Conservation (phyloP, 306 rosid species). For the Prosopis cineraria region DNA sequence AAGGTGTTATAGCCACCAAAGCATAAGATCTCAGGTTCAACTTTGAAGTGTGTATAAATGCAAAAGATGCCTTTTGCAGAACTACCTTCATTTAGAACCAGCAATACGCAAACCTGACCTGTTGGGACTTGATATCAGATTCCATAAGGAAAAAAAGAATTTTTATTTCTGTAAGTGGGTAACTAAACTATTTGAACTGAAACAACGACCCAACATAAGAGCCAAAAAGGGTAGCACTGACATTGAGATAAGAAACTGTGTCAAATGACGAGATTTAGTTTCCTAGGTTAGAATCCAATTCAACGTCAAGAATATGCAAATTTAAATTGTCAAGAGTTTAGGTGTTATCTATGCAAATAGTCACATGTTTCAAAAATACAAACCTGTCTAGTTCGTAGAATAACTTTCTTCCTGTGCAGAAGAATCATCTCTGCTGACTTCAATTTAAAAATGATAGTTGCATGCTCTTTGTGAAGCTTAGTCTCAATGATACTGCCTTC, state of each 20-base stretch:
- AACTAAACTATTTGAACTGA: neutral
- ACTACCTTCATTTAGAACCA: neutral
- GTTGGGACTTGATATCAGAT: neutral
- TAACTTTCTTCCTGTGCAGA: constrained; percentile 56
- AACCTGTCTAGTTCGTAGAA: constrained; percentile 58
- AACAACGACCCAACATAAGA: neutral
- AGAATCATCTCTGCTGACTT: constrained; percentile 63
- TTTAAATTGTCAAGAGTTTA: neutral
- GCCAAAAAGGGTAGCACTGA: neutral
- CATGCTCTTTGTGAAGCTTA: constrained; percentile 62
- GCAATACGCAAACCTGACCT: neutral
- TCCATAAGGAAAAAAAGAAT: neutral
- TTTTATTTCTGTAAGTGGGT: neutral
- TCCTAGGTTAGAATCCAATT: neutral
- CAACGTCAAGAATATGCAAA: neutral
- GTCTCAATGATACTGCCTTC: constrained; percentile 62
- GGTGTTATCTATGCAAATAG: neutral
- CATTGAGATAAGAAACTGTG: neutral
- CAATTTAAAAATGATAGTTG: constrained; percentile 47
- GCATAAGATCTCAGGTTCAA: neutral
- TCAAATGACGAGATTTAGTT: neutral
- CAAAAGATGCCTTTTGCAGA: neutral
- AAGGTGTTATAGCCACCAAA: neutral
- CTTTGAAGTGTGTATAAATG: neutral
- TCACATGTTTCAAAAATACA: constrained; percentile 28